A percentile compares a stretch with the other conserved stretches of the same genome.
phyloP scores from a whole-genome alignment of 805 yeast species.

The Candida odintsovae region DNA sequence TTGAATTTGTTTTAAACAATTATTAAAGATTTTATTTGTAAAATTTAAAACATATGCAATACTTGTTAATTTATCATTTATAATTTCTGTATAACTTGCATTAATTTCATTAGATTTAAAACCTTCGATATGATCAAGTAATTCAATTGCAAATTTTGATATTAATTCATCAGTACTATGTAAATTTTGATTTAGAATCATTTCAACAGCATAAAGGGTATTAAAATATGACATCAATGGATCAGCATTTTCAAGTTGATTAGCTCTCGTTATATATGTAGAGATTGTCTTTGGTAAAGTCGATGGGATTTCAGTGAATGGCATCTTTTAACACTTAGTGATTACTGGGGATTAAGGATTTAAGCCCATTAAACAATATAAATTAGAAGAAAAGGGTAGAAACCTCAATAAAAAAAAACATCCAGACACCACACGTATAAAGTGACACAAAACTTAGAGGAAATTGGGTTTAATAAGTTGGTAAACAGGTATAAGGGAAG shows the following conservation, averaged over 20 bases:
- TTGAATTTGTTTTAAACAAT: conserved; percentile 42
- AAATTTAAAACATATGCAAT: conserved; percentile 51
- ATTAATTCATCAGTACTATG: conserved; percentile 53
- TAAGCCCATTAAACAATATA: too few relatives aligned
- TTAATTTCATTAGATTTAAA: conserved; percentile 36
- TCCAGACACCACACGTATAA: background rate
- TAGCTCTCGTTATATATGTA: conserved; percentile 45
- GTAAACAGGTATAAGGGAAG: too few relatives aligned
- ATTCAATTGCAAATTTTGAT: conserved; percentile 50
- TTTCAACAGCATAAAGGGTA: conserved; percentile 65
- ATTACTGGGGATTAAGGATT: too few relatives aligned
- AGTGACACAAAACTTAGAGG: background rate
- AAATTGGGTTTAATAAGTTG: too few relatives aligned
- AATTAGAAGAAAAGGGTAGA: too few relatives aligned
- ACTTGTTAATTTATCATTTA: conserved; percentile 56
- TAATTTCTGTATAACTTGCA: conserved; percentile 37
- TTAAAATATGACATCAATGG: conserved; percentile 74
- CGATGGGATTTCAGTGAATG: conserved; percentile 6
- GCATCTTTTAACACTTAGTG: too few relatives aligned
- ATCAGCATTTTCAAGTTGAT: conserved; percentile 50
- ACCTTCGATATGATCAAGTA: conserved; percentile 69
- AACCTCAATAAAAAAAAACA: too few relatives aligned
- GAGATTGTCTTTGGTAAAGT: conserved; percentile 26
- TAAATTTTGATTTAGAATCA: conserved; percentile 52
- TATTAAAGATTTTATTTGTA: conserved; percentile 51